These are phyloP conservation scores for Solanum clarkiae DNA, from an alignment of 257 asterid species.

Conservation along the genomic window DNA sequence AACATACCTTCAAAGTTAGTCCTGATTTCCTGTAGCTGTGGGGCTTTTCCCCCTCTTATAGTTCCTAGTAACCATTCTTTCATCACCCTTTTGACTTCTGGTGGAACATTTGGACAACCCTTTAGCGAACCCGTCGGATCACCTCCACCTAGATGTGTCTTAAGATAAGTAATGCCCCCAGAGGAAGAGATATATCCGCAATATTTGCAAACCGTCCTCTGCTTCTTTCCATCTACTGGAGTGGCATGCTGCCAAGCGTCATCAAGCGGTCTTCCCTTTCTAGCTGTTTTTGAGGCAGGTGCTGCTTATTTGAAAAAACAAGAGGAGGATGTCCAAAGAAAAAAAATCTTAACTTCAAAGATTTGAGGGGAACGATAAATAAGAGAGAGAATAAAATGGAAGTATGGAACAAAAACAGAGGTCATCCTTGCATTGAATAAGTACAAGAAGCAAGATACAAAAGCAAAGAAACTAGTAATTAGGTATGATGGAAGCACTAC, in stretches of 20 bases:
- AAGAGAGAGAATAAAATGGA: background rate
- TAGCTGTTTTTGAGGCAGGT: constrained; percentile 15
- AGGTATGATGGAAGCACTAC: background rate
- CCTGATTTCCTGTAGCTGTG: constrained; percentile 14
- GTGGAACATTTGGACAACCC: constrained; percentile 39
- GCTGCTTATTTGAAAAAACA: background rate
- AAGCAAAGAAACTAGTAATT: background rate
- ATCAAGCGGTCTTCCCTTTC: constrained; percentile 43
- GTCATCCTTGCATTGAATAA: background rate
- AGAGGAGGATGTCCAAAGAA: background rate
- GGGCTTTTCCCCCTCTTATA: constrained; percentile 19
- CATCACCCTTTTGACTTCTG: constrained; percentile 27
- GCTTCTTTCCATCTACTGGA: constrained; percentile 36
- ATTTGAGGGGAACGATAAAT: background rate
- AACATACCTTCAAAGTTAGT: background rate
- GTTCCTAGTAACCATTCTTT: constrained; percentile 34
- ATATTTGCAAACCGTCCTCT: constrained; percentile 34
- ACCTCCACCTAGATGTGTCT: constrained; percentile 51
- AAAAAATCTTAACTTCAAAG: background rate
- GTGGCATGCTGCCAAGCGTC: constrained; percentile 42
- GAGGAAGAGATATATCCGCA: constrained; percentile 30
- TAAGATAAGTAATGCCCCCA: constrained; percentile 48
- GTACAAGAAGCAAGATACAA: background rate
- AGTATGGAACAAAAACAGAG: background rate
- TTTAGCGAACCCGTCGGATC: constrained; percentile 21